Base-by-base conservation (phyloP, 2,329 filamentous ascomycete species). In the Bipolaris sorokiniana region DNA sequence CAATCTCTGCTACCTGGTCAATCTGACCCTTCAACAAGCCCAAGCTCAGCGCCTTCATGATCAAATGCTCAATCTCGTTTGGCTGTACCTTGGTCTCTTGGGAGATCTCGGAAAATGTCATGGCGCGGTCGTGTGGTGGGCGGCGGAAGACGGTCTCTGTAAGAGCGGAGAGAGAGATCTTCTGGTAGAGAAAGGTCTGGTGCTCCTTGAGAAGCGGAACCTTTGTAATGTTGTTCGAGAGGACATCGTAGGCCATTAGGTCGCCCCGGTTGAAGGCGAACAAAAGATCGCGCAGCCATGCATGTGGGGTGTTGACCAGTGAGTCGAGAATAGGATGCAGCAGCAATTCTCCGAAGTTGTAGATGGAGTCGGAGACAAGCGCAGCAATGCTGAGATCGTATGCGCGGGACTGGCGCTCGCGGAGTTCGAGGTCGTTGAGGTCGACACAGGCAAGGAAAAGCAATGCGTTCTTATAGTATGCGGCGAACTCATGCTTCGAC, bases 341-440 rank as follows among this genome's bases (percentile, higher is more conserved):
- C 31, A 99, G 87, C n/a, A 99, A 88, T 82, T 99, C 95, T 77
- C 95, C 95, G 70, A 99, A 99, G 83, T 99, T 99, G 86, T 99
- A 98, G 81, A 98, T 99, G 70, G 88, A 91, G 72, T 94, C 91
- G 48, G 93, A 97, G 37, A 97, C 90, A 7, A 99, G 85, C 9
- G 95, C 95, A 26, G 95, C 92, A 51, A 98, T 89, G 72, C 90
- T 90, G 61, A 99, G 88, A 76, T 97, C 92, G 80, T 97, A 96
- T 42, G 95, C 95, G 68, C 94, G 88, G 58, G 85, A 85, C 76
- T 89, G 88, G 69, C 91, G 89, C 77, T 99, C 93, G 52, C 85
- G 82, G 51, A 87, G 81, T 41, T 88, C 84, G 56, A 99, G 83
- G 53, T 90, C 85, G 58, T 87, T 83, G 63, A 97, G 81, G 70